Conservation (phyloP, 306 rosid species). For the Cucumis sativus region Cucumber_9930_V3 NC_026661.2:3292001-3292500, state of each 20-base stretch:
- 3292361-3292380: constrained; percentile 49
- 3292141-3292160: constrained; percentile 33
- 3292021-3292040: neutral
- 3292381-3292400: constrained; percentile 32
- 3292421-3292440: constrained; percentile 36
- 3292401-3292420: constrained; percentile 38
- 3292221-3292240: neutral
- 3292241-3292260: neutral
- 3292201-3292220: constrained; percentile 31
- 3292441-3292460: constrained; percentile 8
- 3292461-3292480: neutral
- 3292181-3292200: constrained; percentile 31
- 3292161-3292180: constrained; percentile 33
- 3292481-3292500: neutral
- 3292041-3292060: neutral
- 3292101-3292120: constrained; percentile 20
- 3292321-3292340: constrained; percentile 45
- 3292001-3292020: neutral
- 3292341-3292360: constrained; percentile 30
- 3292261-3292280: neutral
- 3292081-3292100: constrained; percentile 27
- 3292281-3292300: neutral
- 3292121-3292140: constrained; percentile 31
- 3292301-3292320: neutral
- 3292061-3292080: constrained; percentile 1